Percentiles rank a stretch among this genome's conserved stretches.
Conservation (phyloP, 257 asterid genomes). For the Lavandula angustifolia region DNA sequence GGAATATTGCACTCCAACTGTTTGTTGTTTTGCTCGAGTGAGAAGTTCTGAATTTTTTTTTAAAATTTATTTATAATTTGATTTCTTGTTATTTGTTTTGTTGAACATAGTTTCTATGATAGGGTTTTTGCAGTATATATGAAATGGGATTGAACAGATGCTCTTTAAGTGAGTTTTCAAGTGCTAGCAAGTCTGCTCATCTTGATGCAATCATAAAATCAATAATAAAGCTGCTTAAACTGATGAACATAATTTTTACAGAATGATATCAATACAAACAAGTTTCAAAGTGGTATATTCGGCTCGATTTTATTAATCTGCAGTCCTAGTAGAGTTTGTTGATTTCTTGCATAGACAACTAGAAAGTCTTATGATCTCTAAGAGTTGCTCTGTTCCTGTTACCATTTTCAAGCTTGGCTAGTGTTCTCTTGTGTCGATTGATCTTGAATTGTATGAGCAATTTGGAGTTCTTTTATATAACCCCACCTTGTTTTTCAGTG, state of each 20-base stretch:
- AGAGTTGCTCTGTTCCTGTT: conserved; percentile 9
- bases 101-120: neutral
- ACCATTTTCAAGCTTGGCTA: neutral
- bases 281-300: neutral
- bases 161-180: too few relatives aligned
- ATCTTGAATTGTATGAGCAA: neutral
- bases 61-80: neutral
- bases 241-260: neutral
- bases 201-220: neutral
- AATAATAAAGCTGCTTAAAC: neutral
- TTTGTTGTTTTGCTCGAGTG: conserved; percentile 12
- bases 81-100: neutral
- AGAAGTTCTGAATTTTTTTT: neutral
- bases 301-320: neutral
- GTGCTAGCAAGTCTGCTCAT: neutral
- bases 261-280: neutral
- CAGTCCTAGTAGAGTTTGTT: neutral
- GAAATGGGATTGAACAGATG: too few relatives aligned
- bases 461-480: neutral
- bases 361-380: neutral
- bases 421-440: conserved; percentile 3
- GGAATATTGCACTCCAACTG: neutral
- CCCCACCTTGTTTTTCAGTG: neutral
- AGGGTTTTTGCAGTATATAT: neutral
- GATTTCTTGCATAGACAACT: neutral